Base-by-base conservation (phyloP, 371 early-diverging fungal genomes). In the Saksenaea oblongispora region DNA sequence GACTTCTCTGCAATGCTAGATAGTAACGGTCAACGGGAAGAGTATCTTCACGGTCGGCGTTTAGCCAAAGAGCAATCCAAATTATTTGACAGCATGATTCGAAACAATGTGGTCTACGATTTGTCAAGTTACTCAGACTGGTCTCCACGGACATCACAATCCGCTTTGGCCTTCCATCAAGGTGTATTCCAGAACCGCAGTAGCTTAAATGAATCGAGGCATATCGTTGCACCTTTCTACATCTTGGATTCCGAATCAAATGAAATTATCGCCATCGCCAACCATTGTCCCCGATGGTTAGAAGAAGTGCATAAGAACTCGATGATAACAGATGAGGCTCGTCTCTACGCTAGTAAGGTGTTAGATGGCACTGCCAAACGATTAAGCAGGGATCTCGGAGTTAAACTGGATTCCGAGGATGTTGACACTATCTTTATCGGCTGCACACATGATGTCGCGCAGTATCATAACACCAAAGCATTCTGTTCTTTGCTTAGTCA, bases 391-490 rank as follows among this genome's bases (percentile, higher is more conserved):
- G 67, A 67, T n/a, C 41, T 76, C 1, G 56, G 56, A 8, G 28
- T 74, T 10, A 34, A 54, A 2, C 11, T 80, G 1, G 27, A 58
- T 9, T 28, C 64, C 1, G 35, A 62, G 3, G 62, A 78, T 27
- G 58, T 74, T 0, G 39, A 63, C 10, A 39, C 54, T n/a, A 66
- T 78, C 15, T 73, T 65, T 34, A 58, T 34, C 15, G 67, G 58
- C 14, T 82, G 83, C 37, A 65, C 62, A 2, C 76, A 64, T 56
- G 78, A 75, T n/a, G 61, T 72, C 0, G 51, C 75, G 0, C 57
- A 74, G 10, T 63, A 64, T 42, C 56, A 62, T 22, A 58, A 58
- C 13, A 35, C 58, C 11, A 54, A 65, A 18, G 67, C 67, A 1
- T 79, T 79, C 54, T 82, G 82, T 44, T 61, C 44, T 3, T 35